Evolutionary conservation across 2,329 filamentous ascomycete genomes (phyloP).

Genomic region (Epicoccum nigrum): DNA sequence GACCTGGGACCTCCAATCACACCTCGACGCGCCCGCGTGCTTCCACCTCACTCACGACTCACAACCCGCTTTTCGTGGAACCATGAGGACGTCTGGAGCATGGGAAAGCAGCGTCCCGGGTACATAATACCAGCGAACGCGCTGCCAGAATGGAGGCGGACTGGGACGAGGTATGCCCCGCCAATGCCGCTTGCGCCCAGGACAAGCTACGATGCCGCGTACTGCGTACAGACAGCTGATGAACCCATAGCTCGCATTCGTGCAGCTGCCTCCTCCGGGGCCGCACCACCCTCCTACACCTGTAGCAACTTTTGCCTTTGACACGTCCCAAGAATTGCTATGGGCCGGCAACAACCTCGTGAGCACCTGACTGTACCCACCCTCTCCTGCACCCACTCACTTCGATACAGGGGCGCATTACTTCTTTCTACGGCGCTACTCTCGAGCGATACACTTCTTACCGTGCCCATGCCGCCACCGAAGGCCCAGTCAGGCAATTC

Average conservation of each 20-base stretch:
- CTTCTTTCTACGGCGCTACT: slow-evolving; percentile 85
- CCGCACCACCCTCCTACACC: slow-evolving; percentile 69
- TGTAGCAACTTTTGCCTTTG: slow-evolving; percentile 84
- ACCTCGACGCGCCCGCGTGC: slow-evolving; percentile 31
- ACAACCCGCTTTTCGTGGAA: slow-evolving; percentile 24
- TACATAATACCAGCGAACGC: slow-evolving; percentile 29
- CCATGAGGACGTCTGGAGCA: slow-evolving; percentile 32
- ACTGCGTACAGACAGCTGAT: slow-evolving; percentile 18
- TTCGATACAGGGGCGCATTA: slow-evolving; percentile 75
- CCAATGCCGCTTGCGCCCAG: slow-evolving; percentile 5
- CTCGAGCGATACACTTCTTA: slow-evolving; percentile 91
- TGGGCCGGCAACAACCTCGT: slow-evolving; percentile 94
- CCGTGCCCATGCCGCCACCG: slow-evolving; percentile 73
- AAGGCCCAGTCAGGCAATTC: slow-evolving; percentile 84
- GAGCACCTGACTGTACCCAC: slow-evolving; percentile 44
- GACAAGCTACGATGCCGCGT: slow-evolving; percentile 1
- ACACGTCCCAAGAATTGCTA: slow-evolving; percentile 84
- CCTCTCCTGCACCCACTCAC: slow-evolving; percentile 16
- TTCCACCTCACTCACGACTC: slow-evolving; percentile 27
- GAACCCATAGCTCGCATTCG: slow-evolving; percentile 71
- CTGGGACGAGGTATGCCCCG: slow-evolving; percentile 55
- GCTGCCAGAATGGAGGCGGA: slow-evolving; percentile 56
- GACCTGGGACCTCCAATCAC: slow-evolving; percentile 13
- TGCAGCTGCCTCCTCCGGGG: slow-evolving; percentile 79
- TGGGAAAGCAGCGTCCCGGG: slow-evolving; percentile 29